phyloP scores from a whole-genome alignment of 192 early-diverging fungal species.

The Coemansia sp. region DNA sequence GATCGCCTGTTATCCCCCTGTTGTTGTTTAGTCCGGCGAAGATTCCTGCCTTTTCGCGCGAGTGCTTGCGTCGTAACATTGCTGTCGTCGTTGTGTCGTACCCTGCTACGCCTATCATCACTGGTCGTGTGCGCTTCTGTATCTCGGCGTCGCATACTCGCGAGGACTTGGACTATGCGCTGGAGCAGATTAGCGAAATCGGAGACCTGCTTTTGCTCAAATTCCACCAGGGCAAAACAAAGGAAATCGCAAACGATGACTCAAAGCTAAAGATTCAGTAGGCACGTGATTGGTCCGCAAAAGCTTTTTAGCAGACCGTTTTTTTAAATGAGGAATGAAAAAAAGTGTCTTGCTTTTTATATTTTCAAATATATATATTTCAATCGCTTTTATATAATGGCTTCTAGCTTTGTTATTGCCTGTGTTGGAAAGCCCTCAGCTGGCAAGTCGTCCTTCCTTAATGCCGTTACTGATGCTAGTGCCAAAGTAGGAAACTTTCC shows the following conservation, averaged over 20 bases:
- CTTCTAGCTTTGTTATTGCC: conserved; percentile 61
- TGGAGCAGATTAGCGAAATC: conserved; percentile 73
- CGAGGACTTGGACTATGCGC: conserved; percentile 83
- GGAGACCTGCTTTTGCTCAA: conserved; percentile 76
- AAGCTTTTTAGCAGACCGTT: not conserved
- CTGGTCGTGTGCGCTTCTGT: conserved; percentile 92
- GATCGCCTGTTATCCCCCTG: conserved; percentile 90
- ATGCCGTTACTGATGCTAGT: conserved; percentile 78
- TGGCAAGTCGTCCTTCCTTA: conserved; percentile 82
- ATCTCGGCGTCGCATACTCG: conserved; percentile 91
- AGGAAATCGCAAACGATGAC: not conserved
- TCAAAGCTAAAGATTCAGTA: conserved; percentile 15
- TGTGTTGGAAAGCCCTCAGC: conserved; percentile 79
- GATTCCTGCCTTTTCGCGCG: conserved; percentile 95
- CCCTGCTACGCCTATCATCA: conserved; percentile 98
- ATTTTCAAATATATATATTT: not conserved
- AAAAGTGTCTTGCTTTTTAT: not conserved
- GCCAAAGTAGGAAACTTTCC: conserved; percentile 87
- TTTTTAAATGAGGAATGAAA: not conserved
- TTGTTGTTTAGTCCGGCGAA: conserved; percentile 94
- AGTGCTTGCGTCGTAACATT: conserved; percentile 84
- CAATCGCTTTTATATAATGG: conserved; percentile 14
- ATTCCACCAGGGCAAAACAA: conserved; percentile 33
- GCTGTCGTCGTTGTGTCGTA: conserved; percentile 97
- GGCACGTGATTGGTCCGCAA: not conserved